Evolutionary conservation across 306 rosid species (phyloP), one percentile per base, ranked within the genome.

Genomic region (Psophocarpus tetragonolobus): DNA sequence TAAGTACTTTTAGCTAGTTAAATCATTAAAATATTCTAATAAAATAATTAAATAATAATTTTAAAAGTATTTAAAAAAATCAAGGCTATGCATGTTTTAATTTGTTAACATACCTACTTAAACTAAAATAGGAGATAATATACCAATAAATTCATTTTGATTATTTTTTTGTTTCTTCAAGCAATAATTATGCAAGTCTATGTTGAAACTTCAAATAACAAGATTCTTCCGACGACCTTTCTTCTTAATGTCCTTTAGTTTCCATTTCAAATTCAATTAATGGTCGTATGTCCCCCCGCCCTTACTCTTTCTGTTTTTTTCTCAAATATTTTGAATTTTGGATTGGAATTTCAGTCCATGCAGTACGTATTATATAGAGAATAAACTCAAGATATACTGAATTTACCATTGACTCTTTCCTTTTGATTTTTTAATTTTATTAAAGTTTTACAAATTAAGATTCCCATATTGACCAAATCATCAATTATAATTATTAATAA

Each of bases 181-280:
- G 1, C 13, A 0, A 23, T 10, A 56, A 69, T 26, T 68, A 53
- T 62, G 44, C 3, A 74, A 62, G 47, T 26, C 51, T 53, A 68
- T 68, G 62, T 73, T 44, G 32, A 65, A 75, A 74, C 70, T 56
- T 82, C 48, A 63, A 82, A 74, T 32, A 30, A 42, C 69, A 75
- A 74, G 86, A 79, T 79, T 79, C 84, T 73, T 44, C 41, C 51
- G 36, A 20, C 42, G 62, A 85, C 72, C 70, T 56, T 69, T 24
- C 69, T 32, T 60, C 21, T n/a, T 77, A n/a, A n/a, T n/a, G n/a
- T 73, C 67, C 68, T 51, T n/a, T n/a, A n/a, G n/a, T n/a, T 84
- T 77, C 61, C 53, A 68, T 53, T 77, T 81, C 76, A 56, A 77
- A 41, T 81, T 78, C 2, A 60, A 57, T 27, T 74, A 78, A 74